These are phyloP conservation scores for Cubamyces lactineus DNA, from an alignment of 768 basidiomycete genomes.

Conservation along the genomic window DNA sequence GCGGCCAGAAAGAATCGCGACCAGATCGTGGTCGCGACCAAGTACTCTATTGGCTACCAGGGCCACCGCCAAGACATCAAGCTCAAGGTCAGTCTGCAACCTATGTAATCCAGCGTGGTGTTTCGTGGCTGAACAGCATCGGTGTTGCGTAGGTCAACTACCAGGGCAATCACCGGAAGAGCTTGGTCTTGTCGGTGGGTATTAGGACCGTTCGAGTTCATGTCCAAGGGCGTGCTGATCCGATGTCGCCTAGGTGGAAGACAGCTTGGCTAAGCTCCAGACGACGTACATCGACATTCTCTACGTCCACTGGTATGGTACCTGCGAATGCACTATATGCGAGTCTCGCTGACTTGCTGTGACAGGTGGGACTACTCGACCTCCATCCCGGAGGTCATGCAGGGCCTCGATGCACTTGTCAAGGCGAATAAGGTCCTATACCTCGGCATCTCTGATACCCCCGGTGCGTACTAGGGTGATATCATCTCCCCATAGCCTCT, in stretches of 20 bases:
- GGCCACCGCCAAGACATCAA: background rate
- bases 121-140: too few species aligned
- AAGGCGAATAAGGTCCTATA: slow-evolving; percentile 45
- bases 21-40: slow-evolving; percentile 40
- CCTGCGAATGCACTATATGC: slow-evolving; percentile 39
- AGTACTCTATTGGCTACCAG: slow-evolving; percentile 23
- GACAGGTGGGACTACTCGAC: slow-evolving; percentile 48
- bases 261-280: slow-evolving; percentile 44
- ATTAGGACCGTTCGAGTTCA: slow-evolving; percentile 37
- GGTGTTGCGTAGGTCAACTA: slow-evolving; percentile 8
- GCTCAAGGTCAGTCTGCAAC: background rate
- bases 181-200: slow-evolving; percentile 3
- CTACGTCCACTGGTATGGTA: slow-evolving; percentile 48
- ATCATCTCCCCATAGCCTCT: too few species aligned
- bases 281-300: slow-evolving; percentile 50
- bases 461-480: background rate
- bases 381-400: slow-evolving; percentile 49
- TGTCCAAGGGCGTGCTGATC: slow-evolving; percentile 27
- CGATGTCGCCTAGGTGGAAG: slow-evolving; percentile 36
- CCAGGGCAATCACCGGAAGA: slow-evolving; percentile 21
- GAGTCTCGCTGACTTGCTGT: slow-evolving; percentile 40
- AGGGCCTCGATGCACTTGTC: slow-evolving; percentile 44
- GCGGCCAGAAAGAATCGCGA: slow-evolving; percentile 39
- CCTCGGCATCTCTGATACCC: slow-evolving; percentile 33
- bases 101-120: background rate